phyloP scores from a whole-genome alignment of 257 asterid species.

The Nicotiana obtusifolia region DNA sequence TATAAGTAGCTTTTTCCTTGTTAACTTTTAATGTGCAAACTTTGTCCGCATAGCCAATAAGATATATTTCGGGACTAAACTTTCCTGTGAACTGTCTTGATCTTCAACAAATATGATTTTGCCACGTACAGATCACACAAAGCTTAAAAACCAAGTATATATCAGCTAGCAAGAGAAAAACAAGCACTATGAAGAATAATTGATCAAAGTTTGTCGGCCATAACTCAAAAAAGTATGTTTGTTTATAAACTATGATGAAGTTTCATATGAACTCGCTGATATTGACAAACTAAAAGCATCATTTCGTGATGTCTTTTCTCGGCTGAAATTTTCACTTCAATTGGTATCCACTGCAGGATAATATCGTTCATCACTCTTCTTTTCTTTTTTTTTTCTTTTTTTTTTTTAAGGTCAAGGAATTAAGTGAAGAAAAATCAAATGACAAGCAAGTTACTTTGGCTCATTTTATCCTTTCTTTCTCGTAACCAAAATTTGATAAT shows the following conservation, averaged over 20 bases:
- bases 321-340: neutral
- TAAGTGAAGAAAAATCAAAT: neutral
- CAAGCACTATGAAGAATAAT: neutral
- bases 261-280: neutral
- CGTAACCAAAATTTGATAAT: too few relatives aligned
- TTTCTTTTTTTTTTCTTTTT: too few relatives aligned
- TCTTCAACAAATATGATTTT: neutral
- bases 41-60: neutral
- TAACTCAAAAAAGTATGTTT: neutral
- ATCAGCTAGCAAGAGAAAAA: neutral
- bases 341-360: neutral
- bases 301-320: neutral
- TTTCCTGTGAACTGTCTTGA: neutral
- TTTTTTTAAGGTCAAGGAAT: neutral
- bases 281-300: neutral
- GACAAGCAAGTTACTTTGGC: neutral
- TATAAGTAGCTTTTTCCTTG: too few relatives aligned
- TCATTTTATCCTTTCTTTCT: neutral
- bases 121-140: neutral
- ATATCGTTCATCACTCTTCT: neutral
- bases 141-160: neutral
- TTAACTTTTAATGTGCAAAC: neutral
- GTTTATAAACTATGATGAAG: neutral
- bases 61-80: neutral
- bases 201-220: neutral